Base-by-base conservation (phyloP, 441 rosid species). In the Aquilaria agallochum region DNA sequence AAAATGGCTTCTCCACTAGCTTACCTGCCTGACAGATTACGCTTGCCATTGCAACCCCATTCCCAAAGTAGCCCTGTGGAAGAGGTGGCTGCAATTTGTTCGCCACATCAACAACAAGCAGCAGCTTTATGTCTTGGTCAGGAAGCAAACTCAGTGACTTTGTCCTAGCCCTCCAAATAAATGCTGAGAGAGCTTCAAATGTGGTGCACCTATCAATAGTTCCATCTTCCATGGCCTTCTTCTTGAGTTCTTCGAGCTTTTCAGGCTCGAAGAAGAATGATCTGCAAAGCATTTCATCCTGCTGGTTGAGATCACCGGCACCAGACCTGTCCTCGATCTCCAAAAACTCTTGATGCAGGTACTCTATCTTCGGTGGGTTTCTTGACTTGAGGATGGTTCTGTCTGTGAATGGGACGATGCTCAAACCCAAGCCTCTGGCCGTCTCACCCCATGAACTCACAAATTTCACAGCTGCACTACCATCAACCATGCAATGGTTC, bases 401-500 rank as follows among this genome's bases (percentile, higher is more conserved):
- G 73, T 89, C 90, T 10, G 70, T 47, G 64, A 82, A 86, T 27
- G 92, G 92, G 44, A 80, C 83, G 59, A 72, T 65, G 31, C 81
- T 51, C 42, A 84, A 68, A 14, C 88, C 85, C 62, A 86, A 65
- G 14, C 89, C 90, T 78, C 96, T 77, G 51, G 96, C 92, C 30
- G 74, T 74, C 76, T 86, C 92, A n/a, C 85, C 96, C 96, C 96
- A 88, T 42, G 92, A 84, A 66, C 80, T 86, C 59, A 88, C 90
- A 68, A 88, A 88, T 57, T 86, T 90, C 92, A 88, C 84, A 3
- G 92, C 92, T 31, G 87, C 92, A 67, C 82, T 82, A 3, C 96
- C 92, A 70, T 88, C 96, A 34, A 84, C 80, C 87, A 86, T 84
- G 31, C 90, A 82, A 55, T 88, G 96, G 62, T 82, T 88, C 88